Base-by-base conservation (phyloP, 305 asterid genomes). In the Rubia tinctorum region DNA sequence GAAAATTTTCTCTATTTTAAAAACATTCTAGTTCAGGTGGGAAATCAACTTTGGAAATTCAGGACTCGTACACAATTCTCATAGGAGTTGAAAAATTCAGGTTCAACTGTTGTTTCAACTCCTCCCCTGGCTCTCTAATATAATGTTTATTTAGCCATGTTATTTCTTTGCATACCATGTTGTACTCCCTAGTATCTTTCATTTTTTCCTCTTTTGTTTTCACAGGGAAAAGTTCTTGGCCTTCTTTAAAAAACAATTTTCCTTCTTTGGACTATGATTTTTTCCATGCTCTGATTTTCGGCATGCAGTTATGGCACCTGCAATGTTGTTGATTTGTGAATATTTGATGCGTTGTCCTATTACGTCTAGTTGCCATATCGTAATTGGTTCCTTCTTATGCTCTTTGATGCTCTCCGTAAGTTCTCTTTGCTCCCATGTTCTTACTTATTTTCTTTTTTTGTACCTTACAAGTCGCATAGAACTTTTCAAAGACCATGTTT, bases 221-320 rank as follows among this genome's bases (percentile, higher is more conserved):
- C 75, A 39, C 81, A 90, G 99, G 92, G 76, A 87, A 86, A 87
- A 88, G 90, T 82, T 81, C 96, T 80, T 95, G 97, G 96, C 98
- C 98, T 73, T 88, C 97, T 58, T 58, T 87, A 79, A 95, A 95
- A 95, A 87, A 95, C 97, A 27, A 78, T 95, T 76, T 82, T 88
- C 81, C 89, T 95, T 49, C 80, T 90, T 85, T 86, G 92, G 80
- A 87, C 96, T 78, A 81, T 92, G 96, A 83, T 88, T 73, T 95
- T 27, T 90, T 80, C 99, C 98, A 17, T 95, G 97, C 85, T 95
- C 99, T 40, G 99, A 92, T 84, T 92, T 88, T 74, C 97, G 98
- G 69, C 99, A 92, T 77, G 89, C 82, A 56, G 99, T 95, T 64
- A 89, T 86, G 90, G 92, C 98, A 45, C 99, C 99, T 51, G 86